Base-by-base conservation (phyloP, 192 early-diverging fungal genomes). In the Gamsiella multidivaricata region DNA sequence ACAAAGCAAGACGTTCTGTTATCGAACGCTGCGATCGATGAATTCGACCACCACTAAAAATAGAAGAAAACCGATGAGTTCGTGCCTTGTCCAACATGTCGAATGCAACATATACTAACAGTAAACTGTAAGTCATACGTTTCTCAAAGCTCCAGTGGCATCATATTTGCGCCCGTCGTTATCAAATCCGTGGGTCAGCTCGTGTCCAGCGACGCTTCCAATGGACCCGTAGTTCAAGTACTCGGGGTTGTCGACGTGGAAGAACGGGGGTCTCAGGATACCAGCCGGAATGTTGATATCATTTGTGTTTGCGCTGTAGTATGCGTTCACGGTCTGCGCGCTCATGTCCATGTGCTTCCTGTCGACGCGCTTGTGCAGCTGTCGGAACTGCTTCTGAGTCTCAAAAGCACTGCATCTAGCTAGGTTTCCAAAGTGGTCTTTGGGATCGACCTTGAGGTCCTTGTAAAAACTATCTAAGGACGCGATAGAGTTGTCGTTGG, bases 201-300 rank as follows among this genome's bases (percentile, higher is more conserved):
- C 92, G 68, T 94, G 92, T 0, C 90, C 91, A 60, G 89, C 83
- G 11, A 94, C 81, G 46, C 74, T 60, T 23, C 92, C 92, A 31
- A 90, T 84, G 3, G 75, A 69, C 20, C 88, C 92, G 80, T 86
- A 93, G 59, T 91, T 91, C 65, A 93, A 31, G 41, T 83, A 82
- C 47, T 74, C 79, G 17, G 90, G 88, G 33, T 81, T 84, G 3
- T 54, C 42, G 2, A 80, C 20, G 46, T 84, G 68, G 56, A 88
- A 93, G 36, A 92, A 83, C 3, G 91, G 91, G 0, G 78, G 56
- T 45, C 86, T 88, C 20, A 91, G 61, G 43, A 93, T 85, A 34
- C 83, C 83, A 37, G 83, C 83, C 28, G 79, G 70, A 49, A 87
- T 66, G 29, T 66, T 50, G 26, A 75, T 75, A 22, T 47, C 50